A percentile compares a stretch with the other conserved stretches of the same genome.
These are phyloP conservation scores for Solanum microdontum DNA, from an alignment of 257 asterid species.

Conservation along the genomic window DNA sequence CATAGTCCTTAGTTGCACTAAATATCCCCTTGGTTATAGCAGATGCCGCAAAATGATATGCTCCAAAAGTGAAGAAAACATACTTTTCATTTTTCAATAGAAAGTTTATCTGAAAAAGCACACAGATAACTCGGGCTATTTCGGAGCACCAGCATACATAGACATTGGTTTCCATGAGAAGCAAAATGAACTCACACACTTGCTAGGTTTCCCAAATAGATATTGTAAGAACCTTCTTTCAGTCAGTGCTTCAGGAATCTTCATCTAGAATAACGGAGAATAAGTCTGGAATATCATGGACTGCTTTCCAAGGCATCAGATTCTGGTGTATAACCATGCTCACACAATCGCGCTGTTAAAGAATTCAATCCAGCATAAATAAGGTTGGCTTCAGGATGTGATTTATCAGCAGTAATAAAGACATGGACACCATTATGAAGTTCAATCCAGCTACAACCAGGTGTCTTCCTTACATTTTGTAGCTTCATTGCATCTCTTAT, in stretches of 20 bases:
- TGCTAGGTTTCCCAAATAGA: not conserved
- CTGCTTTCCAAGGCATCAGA: constrained; percentile 21
- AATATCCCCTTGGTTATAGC: constrained; percentile 93
- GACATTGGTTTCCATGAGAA: not conserved
- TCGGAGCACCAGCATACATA: not conserved
- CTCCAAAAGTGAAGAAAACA: not conserved
- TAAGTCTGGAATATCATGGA: constrained; percentile 2
- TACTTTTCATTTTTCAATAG: not conserved
- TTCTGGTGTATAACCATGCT: constrained; percentile 24
- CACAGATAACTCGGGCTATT: not conserved
- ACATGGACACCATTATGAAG: constrained; percentile 48
- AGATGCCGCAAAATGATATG: constrained; percentile 86
- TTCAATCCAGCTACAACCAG: constrained; percentile 93
- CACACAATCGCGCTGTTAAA: constrained; percentile 40
- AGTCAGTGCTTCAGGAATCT: not conserved
- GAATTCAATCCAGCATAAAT: constrained; percentile 46
- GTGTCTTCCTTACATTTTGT: constrained; percentile 67
- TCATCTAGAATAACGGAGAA: not conserved
- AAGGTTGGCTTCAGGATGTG: constrained; percentile 35
- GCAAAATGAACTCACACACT: not conserved
- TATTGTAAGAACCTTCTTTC: not conserved
- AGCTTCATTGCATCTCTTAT: constrained; percentile 59
- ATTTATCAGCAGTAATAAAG: constrained; percentile 48
- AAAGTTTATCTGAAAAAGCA: not conserved
- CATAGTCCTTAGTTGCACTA: constrained; percentile 84